phyloP scores from a whole-genome alignment of 1,139 yeast species.

The Debaryomycetaceae sp. region DNA sequence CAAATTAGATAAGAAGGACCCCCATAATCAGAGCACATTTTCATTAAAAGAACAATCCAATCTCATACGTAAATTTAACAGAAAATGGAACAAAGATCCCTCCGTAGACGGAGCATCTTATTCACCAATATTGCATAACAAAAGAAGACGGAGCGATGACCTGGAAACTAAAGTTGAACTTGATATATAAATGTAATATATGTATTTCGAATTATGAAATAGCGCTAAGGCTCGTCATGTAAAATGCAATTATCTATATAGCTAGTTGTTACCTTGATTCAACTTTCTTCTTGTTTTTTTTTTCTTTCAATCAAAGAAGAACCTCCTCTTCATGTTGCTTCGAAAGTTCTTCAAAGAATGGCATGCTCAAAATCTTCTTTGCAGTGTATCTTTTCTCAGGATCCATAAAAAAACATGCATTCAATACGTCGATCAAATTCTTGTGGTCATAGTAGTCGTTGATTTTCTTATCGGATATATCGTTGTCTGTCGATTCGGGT shows the following conservation, averaged over 20 bases:
- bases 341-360: constrained; percentile 48
- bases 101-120: neutral
- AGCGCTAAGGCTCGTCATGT: neutral
- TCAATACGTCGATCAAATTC: constrained; percentile 51
- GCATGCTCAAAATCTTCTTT: constrained; percentile 49
- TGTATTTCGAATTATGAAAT: neutral
- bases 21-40: neutral
- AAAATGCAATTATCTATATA: no score
- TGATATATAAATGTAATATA: neutral
- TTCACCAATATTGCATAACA: neutral
- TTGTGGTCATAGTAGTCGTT: constrained; percentile 34
- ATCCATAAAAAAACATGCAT: constrained; percentile 55
- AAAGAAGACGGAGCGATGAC: neutral
- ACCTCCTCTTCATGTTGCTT: constrained; percentile 37
- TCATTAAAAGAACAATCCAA: constrained; percentile 28
- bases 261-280: no score
- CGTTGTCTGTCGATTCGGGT: constrained; percentile 13
- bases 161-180: neutral
- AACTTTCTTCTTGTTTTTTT: no score
- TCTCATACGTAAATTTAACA: constrained; percentile 17
- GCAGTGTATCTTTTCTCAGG: constrained; percentile 56
- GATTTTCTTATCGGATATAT: constrained; percentile 10
- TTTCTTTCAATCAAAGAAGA: constrained; percentile 17
- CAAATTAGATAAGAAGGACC: constrained; percentile 3
- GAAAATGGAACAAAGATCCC: constrained; percentile 8